These are phyloP conservation scores for Viola odorata DNA, from an alignment of 345 rosid genomes.

Conservation along the genomic window DNA sequence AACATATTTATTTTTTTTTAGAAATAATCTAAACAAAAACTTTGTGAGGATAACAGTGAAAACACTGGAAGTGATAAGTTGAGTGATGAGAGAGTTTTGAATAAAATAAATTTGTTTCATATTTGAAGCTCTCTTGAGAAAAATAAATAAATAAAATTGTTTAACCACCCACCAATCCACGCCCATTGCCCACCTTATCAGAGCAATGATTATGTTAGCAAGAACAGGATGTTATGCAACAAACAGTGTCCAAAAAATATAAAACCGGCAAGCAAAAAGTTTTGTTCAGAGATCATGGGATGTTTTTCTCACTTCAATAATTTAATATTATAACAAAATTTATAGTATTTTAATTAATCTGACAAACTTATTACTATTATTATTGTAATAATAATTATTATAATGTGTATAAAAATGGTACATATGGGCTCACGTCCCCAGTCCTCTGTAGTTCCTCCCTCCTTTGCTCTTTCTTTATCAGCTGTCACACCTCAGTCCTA, in stretches of 20 bases:
- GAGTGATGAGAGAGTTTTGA: too few species aligned
- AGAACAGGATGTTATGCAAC: too few species aligned
- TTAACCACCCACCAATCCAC: too few species aligned
- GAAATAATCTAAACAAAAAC: too few species aligned
- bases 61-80: too few species aligned
- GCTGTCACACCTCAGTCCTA: conserved; percentile 11
- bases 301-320: conserved; percentile 24
- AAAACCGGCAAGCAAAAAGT: conserved; percentile 21
- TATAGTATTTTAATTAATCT: background rate
- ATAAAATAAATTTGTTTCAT: too few species aligned
- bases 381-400: background rate
- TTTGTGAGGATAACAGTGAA: too few species aligned
- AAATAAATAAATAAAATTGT: too few species aligned
- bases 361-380: background rate
- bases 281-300: conserved; percentile 18
- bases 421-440: background rate
- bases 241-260: background rate
- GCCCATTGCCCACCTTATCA: too few species aligned
- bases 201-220: too few species aligned
- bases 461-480: background rate
- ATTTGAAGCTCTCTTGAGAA: too few species aligned
- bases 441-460: background rate
- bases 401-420: background rate
- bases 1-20: too few species aligned
- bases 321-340: background rate